Evolutionary conservation across 2,329 filamentous ascomycete genomes (phyloP).

Genomic region (Fusarium lateritium): DNA sequence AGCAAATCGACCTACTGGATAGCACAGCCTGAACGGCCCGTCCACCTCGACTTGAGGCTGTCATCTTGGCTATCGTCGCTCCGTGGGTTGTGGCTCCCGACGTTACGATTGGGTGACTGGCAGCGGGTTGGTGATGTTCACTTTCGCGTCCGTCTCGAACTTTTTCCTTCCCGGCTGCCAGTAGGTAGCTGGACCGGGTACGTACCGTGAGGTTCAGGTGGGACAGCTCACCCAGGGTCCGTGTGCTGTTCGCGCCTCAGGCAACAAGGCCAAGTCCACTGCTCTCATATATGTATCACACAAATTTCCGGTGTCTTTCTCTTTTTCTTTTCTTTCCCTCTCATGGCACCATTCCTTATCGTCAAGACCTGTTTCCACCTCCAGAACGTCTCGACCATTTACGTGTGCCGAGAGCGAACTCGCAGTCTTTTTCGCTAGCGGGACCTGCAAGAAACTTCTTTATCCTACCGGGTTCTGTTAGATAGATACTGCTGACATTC

Average conservation of each 20-base stretch:
- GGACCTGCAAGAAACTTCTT: constrained; percentile 75
- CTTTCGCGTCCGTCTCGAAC: constrained; percentile 45
- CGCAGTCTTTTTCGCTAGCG: constrained; percentile 98
- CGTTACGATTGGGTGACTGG: constrained; percentile 29
- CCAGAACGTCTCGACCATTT: constrained; percentile 92
- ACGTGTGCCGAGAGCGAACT: constrained; percentile 84
- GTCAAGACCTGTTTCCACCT: constrained; percentile 79
- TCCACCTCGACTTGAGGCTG: constrained; percentile 70
- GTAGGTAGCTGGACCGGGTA: constrained; percentile 36
- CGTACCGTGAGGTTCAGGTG: constrained; percentile 35
- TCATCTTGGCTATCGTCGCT: constrained; percentile 55
- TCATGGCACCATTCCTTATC: constrained; percentile 94
- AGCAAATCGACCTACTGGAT: constrained; percentile 60
- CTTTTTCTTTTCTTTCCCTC: constrained; percentile 53
- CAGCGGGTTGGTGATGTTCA: constrained; percentile 43
- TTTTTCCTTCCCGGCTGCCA: constrained; percentile 41
- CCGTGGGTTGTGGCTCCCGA: constrained; percentile 28
- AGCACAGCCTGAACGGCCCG: constrained; percentile 64
- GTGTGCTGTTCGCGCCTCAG: constrained; percentile 47
- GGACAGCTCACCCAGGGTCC: not conserved
- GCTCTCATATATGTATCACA: constrained; percentile 7
- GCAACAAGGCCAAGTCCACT: constrained; percentile 28
- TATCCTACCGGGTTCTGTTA: constrained; percentile 87
- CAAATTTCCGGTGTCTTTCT: constrained; percentile 39
- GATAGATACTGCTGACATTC: constrained; percentile 93